Conservation (phyloP, 2,329 filamentous ascomycete genomes). For the Aspergillus terreus region DNA sequence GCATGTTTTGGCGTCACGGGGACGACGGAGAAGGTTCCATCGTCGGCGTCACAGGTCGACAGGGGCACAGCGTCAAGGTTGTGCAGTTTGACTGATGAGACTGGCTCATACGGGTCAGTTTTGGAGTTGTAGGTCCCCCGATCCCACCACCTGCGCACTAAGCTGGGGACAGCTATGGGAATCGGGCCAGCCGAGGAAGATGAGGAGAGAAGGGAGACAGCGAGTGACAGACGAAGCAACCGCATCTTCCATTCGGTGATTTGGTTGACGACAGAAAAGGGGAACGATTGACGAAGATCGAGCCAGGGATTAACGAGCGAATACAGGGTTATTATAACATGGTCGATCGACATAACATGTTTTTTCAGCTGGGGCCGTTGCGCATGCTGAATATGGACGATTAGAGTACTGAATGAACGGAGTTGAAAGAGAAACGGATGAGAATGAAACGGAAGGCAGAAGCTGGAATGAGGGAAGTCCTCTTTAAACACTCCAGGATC, state of each 20-base stretch:
- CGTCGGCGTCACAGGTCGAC: neutral
- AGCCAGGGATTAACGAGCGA: neutral
- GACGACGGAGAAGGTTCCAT: neutral
- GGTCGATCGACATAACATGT: neutral
- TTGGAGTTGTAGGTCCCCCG: neutral
- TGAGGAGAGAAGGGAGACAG: neutral
- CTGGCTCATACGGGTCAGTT: neutral
- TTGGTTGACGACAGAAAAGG: neutral
- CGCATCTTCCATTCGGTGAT: neutral
- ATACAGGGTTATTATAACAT: neutral
- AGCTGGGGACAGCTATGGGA: neutral
- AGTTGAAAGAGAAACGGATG: neutral
- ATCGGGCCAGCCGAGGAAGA: constrained; percentile 5
- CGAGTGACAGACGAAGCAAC: neutral
- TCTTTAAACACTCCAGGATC: neutral
- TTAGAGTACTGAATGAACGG: neutral
- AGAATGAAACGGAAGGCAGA: neutral
- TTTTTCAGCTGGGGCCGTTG: no score
- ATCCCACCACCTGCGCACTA: neutral
- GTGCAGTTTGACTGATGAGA: neutral
- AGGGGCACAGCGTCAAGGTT: neutral
- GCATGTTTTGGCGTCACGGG: no score
- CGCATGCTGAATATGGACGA: neutral
- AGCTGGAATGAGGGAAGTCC: neutral
- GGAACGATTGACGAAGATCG: neutral